Evolutionary conservation across 1,284 basidiomycete genomes (phyloP), one percentile per base, ranked within the genome.

Genomic region (Tylopilus orsonianus): DNA sequence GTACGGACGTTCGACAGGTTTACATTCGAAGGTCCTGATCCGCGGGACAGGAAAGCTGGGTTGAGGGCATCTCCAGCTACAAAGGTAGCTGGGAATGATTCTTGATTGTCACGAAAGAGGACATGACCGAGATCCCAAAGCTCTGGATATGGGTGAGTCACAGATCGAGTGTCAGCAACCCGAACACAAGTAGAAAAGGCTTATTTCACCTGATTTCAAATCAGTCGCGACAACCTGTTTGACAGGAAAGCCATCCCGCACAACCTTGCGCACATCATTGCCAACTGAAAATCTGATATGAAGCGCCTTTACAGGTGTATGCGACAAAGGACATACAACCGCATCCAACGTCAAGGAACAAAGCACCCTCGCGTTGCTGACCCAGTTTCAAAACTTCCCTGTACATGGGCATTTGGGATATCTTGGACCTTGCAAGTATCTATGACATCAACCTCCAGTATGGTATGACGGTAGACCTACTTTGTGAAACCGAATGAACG

Each of bases 41-140:
- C 34, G 2, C 23, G 58, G 4, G 53, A 59, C 16, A 61, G 39
- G 26, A 55, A 60, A 23, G 34, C 18, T 5, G 49, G 47, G 43
- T 69, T 60, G 18, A 71, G 57, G 6, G 60, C 52, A 39, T 71
- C 58, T 8, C 67, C 71, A 14, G 56, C 46, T 5, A 72, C 33
- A 43, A 73, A 73, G 8, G 57, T 55, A 6, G 61, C 66, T 6
- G 68, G 64, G 48, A 66, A 70, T 13, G 64, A 60, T 24, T 63
- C 32, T 2, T 56, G 54, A 5, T 48, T 59, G 20, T 64, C 54
- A 34, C 56, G 55, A 48, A 66, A 73, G 12, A 72, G 65, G 41
- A 61, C 56, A 29, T 72, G 66, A 2, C 67, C 69, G 10, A 68
- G 53, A 14, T 66, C 57, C 65, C 61, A 68, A 39, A 71, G 61